These are phyloP conservation scores for Russula vinacea DNA, from an alignment of 768 basidiomycete species.

Conservation along the genomic window DNA sequence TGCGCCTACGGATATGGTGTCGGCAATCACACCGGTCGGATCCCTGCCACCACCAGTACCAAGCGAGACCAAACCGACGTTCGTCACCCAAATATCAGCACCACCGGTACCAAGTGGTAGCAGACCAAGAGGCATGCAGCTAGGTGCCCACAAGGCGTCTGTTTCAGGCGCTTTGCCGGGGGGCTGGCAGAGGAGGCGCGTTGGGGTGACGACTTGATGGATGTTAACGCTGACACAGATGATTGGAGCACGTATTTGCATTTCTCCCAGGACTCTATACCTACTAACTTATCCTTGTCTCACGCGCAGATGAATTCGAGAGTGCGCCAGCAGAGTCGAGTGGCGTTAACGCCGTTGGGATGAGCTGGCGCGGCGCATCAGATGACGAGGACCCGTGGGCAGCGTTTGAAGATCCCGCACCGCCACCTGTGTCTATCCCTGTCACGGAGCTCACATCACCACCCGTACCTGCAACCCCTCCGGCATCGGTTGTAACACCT, in stretches of 20 bases:
- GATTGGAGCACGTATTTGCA: conserved; percentile 77
- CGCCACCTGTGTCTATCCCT: conserved; percentile 21
- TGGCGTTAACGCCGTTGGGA: conserved; percentile 29
- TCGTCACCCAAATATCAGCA: not conserved
- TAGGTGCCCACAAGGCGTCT: conserved; percentile 55
- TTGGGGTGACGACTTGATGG: conserved; percentile 73
- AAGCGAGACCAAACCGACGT: conserved; percentile 18
- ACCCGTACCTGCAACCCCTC: not conserved
- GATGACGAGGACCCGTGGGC: conserved; percentile 31
- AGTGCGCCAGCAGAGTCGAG: conserved; percentile 34
- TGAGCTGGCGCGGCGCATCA: conserved; percentile 31
- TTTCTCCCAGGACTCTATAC: conserved; percentile 9
- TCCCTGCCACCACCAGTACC: conserved; percentile 23
- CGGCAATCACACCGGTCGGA: conserved; percentile 9
- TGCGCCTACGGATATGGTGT: conserved; percentile 9
- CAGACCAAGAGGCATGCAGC: conserved; percentile 62
- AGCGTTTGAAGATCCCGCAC: conserved; percentile 23
- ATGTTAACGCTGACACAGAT: conserved; percentile 87
- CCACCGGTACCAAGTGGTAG: conserved; percentile 32
- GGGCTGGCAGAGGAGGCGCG: conserved; percentile 58
- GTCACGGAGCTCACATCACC: conserved; percentile 22
- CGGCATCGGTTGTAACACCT: not conserved
- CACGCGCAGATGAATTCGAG: conserved; percentile 36
- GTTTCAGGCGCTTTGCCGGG: conserved; percentile 45
- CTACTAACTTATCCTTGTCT: conserved; percentile 3